Evolutionary conservation across 441 rosid genomes (phyloP), one percentile per base, ranked within the genome.

Genomic region (Erodium moschatum): DNA sequence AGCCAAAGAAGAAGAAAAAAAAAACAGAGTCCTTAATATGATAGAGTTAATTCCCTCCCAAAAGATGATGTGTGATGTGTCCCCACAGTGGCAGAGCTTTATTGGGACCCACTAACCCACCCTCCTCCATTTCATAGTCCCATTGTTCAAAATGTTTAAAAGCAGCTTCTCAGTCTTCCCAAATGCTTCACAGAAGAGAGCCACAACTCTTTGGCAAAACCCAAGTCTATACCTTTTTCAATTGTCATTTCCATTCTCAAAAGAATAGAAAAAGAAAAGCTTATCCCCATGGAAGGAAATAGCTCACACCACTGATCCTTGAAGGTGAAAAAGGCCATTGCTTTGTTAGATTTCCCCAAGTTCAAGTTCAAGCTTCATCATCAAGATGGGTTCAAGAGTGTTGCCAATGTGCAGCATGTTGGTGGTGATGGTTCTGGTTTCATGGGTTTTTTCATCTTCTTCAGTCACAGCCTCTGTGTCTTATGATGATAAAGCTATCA

Each of bases 401-500:
- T 50, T 50, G 56, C n/a, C 56, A 50, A 50, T 50, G 56, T 50
- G 56, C 56, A 50, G 0, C 20, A 15, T 50, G 58, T 50, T 50
- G 58, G 58, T 50, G 58, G 12, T 50, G 19, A 0, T 50, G 58
- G 6, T 50, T 6, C 15, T 50, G 20, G 8, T 48, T 48, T 48
- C 16, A 13, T 48, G 54, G 54, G 54, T 48, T 48, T n/a, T 50
- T 50, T 15, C 18, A n/a, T 50, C 19, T 50, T 50, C 58, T 50
- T n/a, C 58, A 50, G 58, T 50, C 58, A 50, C 58, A 50, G 58
- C 58, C 64, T 73, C 54, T 42, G 87, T 84, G 46, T 74, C 81
- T 11, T 84, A 84, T 67, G 87, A 84, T 70, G 73, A 80, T 66
- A 84, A 78, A 75, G 82, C 87, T 10, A 79, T 84, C 75, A 33